phyloP scores from a whole-genome alignment of 1,284 basidiomycete genomes.

The Leccinum solheimii region DNA sequence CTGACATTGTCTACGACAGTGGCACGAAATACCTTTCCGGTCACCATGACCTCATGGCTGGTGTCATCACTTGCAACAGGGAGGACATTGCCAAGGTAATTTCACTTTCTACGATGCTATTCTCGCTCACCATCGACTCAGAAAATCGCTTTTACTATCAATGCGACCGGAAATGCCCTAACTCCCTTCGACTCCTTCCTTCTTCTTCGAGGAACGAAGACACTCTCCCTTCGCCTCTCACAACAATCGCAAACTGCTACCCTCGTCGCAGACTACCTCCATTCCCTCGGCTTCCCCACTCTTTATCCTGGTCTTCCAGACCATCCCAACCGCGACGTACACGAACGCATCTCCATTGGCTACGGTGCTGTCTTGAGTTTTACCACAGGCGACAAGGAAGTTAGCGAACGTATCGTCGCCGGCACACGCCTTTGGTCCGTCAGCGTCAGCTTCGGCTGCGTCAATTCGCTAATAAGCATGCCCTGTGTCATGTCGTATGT shows the following conservation, averaged over 20 bases:
- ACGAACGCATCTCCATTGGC: conserved; percentile 86
- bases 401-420: conserved; percentile 93
- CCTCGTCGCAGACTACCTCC: conserved; percentile 85
- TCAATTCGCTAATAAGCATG: conserved; percentile 99
- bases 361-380: conserved; percentile 95
- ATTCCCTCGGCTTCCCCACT: conserved; percentile 87
- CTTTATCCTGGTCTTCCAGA: conserved; percentile 90
- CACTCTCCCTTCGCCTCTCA: conserved; percentile 95
- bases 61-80: conserved; percentile 88
- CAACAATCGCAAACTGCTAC: conserved; percentile 86
- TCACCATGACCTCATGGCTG: conserved; percentile 99
- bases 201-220: conserved; percentile 94
- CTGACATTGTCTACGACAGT: conserved; percentile 97
- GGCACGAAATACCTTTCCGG: conserved; percentile 98
- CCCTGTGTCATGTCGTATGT: conserved; percentile 99
- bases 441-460: conserved; percentile 96
- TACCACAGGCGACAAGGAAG: conserved; percentile 86
- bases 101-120: neutral
- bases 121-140: conserved; percentile 34
- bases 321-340: conserved; percentile 86
- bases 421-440: conserved; percentile 96
- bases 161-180: conserved; percentile 96
- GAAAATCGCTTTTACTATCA: conserved; percentile 91
- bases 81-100: conserved; percentile 86
- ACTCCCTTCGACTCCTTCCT: conserved; percentile 97